Conservation (phyloP, 1,139 yeast genomes). For the Blastobotrys illinoisensis region DNA sequence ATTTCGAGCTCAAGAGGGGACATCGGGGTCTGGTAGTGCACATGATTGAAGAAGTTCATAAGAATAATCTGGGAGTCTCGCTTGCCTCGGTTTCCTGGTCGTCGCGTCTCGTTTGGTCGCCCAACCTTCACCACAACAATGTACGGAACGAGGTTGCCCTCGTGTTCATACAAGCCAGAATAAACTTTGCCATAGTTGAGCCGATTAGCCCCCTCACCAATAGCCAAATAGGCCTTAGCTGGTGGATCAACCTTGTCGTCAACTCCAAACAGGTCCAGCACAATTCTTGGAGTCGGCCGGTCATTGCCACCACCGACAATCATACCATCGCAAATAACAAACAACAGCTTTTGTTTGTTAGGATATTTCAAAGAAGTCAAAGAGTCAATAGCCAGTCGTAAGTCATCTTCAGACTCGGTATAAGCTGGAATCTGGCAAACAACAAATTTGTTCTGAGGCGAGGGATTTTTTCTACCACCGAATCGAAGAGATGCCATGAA, state of each 20-base stretch:
- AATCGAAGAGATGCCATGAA: slow-evolving; percentile 37
- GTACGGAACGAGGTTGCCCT: slow-evolving; percentile 38
- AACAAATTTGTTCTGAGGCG: slow-evolving; percentile 37
- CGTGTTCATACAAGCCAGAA: slow-evolving; percentile 38
- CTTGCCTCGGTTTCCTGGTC: slow-evolving; percentile 41
- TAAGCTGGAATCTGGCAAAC: slow-evolving; percentile 40
- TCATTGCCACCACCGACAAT: slow-evolving; percentile 40
- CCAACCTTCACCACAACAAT: slow-evolving; percentile 39
- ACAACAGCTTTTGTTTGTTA: slow-evolving; percentile 35
- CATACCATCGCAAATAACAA: slow-evolving; percentile 39
- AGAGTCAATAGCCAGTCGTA: slow-evolving; percentile 39
- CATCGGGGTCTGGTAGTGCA: slow-evolving; percentile 38
- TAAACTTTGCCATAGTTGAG: slow-evolving; percentile 38
- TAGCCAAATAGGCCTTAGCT: slow-evolving; percentile 34
- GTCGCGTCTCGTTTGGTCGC: slow-evolving; percentile 30
- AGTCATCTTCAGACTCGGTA: slow-evolving; percentile 38
- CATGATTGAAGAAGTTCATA: slow-evolving; percentile 38
- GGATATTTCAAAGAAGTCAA: slow-evolving; percentile 36
- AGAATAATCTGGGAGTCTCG: slow-evolving; percentile 40
- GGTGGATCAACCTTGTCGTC: slow-evolving; percentile 36
- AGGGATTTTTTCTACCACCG: slow-evolving; percentile 33
- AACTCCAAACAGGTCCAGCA: slow-evolving; percentile 38
- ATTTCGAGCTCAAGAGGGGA: slow-evolving; percentile 38
- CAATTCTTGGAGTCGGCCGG: slow-evolving; percentile 37
- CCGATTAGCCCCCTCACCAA: slow-evolving; percentile 38